Conservation (phyloP, 2,329 filamentous ascomycete genomes). For the Colletotrichum brevisporum region DNA sequence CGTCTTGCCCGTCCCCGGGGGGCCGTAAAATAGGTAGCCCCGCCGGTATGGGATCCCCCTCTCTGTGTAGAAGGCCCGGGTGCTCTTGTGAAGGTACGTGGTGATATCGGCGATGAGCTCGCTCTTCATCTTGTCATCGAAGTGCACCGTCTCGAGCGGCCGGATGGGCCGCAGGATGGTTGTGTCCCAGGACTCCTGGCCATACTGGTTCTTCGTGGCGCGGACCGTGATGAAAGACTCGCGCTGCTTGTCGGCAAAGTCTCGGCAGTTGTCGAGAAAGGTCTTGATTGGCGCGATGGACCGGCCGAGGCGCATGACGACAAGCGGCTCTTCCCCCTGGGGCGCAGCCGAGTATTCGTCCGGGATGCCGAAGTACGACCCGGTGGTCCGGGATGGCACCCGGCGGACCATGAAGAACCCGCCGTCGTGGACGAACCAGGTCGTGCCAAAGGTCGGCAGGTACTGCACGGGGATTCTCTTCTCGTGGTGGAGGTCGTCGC, state of each 20-base stretch:
- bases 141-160: constrained; percentile 52
- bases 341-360: constrained; percentile 53
- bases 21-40: constrained; percentile 80
- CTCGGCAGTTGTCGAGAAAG: constrained; percentile 49
- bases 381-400: constrained; percentile 42
- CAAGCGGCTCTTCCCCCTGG: constrained; percentile 53
- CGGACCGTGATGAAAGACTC: constrained; percentile 54
- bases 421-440: constrained; percentile 52
- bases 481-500: constrained; percentile 50
- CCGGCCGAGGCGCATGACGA: constrained; percentile 56
- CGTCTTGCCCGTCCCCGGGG: constrained; percentile 82
- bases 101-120: constrained; percentile 77
- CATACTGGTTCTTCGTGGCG: constrained; percentile 46
- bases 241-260: constrained; percentile 52
- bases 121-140: constrained; percentile 64
- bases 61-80: constrained; percentile 76
- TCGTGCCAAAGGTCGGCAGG: constrained; percentile 54
- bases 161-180: constrained; percentile 48
- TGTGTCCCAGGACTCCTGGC: constrained; percentile 51
- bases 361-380: constrained; percentile 40
- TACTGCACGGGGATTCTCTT: constrained; percentile 54
- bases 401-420: constrained; percentile 54
- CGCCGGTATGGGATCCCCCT: constrained; percentile 82
- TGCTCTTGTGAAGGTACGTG: constrained; percentile 72
- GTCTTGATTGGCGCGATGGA: constrained; percentile 49